Percentiles rank a stretch among this genome's conserved stretches.
phyloP scores from a whole-genome alignment of 2,329 filamentous ascomycete species.

The Phoma herbarum region DNA sequence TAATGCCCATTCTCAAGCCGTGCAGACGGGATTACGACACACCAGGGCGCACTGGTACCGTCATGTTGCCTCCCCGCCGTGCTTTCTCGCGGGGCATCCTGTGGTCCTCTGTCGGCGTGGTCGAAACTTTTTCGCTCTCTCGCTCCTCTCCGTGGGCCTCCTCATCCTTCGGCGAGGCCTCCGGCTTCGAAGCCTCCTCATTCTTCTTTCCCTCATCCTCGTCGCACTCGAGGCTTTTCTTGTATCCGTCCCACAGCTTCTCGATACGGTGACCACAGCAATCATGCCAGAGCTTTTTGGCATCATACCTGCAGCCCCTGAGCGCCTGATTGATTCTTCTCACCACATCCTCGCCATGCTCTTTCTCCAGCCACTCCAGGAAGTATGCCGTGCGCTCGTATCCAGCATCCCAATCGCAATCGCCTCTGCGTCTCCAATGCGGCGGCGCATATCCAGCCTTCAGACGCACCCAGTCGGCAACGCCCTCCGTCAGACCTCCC shows the following conservation, averaged over 20 bases:
- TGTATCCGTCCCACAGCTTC: conserved; percentile 80
- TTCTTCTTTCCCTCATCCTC: not conserved
- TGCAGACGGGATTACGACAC: not conserved
- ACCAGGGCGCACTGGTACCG: conserved; percentile 22
- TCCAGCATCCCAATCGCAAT: conserved; percentile 81
- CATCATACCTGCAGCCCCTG: conserved; percentile 68
- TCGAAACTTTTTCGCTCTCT: not conserved
- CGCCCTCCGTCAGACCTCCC: conserved; percentile 85
- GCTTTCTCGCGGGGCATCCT: conserved; percentile 25
- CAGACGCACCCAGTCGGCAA: conserved; percentile 92
- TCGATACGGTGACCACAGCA: conserved; percentile 72
- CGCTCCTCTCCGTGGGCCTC: not conserved
- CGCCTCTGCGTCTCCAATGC: conserved; percentile 75
- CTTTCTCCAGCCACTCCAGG: conserved; percentile 80
- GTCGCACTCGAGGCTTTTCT: conserved; percentile 54
- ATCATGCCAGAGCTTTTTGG: conserved; percentile 72
- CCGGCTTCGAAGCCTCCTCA: not conserved
- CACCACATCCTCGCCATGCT: conserved; percentile 62
- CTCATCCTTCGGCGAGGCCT: not conserved
- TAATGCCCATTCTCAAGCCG: not conserved
- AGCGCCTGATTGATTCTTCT: conserved; percentile 72
- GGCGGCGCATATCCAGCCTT: conserved; percentile 76
- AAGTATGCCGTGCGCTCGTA: conserved; percentile 95
- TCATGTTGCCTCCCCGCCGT: conserved; percentile 25
- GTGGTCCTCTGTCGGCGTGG: conserved; percentile 9